Conservation (phyloP, 495 filamentous ascomycete species). For the Podospora conica region DNA sequence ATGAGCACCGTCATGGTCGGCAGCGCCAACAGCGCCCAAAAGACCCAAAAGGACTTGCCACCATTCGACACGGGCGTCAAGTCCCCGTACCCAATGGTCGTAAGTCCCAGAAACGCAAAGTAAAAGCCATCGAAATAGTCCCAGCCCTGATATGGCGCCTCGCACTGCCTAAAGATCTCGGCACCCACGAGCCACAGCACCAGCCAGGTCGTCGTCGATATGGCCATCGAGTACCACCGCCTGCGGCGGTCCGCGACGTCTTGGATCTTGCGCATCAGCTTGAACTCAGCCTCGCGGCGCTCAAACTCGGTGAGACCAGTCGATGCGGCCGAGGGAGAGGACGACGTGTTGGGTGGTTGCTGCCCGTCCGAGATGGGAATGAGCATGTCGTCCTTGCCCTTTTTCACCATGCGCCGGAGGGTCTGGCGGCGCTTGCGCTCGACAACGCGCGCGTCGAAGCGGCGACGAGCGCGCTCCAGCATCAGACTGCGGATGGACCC, state of each 20-base stretch:
- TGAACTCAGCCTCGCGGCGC: slow-evolving; percentile 66
- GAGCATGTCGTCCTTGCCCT: slow-evolving; percentile 44
- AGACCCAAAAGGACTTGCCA: slow-evolving; percentile 77
- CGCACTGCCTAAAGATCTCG: slow-evolving; percentile 54
- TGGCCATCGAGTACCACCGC: slow-evolving; percentile 60
- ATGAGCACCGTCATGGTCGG: slow-evolving; percentile 81
- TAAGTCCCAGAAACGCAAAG: slow-evolving; percentile 69
- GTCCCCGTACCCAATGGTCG: slow-evolving; percentile 87
- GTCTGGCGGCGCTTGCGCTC: slow-evolving; percentile 60
- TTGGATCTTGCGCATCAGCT: slow-evolving; percentile 78
- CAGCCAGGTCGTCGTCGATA: slow-evolving; percentile 61
- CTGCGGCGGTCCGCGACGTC: slow-evolving; percentile 53
- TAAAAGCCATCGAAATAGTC: slow-evolving; percentile 77
- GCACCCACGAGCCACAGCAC: slow-evolving; percentile 76
- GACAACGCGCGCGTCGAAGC: slow-evolving; percentile 60
- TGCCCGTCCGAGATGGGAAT: slow-evolving; percentile 36
- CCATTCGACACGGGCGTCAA: slow-evolving; percentile 61
- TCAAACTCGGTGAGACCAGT: slow-evolving; percentile 45
- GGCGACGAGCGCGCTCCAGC: slow-evolving; percentile 66
- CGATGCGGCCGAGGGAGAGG: neutral
- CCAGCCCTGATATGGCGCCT: slow-evolving; percentile 51
- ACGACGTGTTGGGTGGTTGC: neutral
- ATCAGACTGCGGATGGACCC: slow-evolving; percentile 76
- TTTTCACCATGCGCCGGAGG: slow-evolving; percentile 46
- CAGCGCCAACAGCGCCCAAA: slow-evolving; percentile 81